phyloP scores from a whole-genome alignment of 2,329 filamentous ascomycete species.

The Fusarium tuaranense region DNA sequence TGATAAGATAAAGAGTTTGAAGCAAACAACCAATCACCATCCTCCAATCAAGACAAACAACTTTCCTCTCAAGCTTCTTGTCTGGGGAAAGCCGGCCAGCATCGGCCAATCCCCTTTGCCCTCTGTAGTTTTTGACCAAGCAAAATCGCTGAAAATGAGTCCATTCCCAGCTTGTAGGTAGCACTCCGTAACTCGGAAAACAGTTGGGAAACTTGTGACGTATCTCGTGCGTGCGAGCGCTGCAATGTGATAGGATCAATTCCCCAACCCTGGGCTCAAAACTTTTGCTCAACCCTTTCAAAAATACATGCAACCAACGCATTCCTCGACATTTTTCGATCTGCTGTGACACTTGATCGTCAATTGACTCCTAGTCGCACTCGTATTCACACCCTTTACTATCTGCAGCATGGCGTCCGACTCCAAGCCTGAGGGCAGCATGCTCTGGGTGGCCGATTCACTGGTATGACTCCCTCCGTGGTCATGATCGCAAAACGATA shows the following conservation, averaged over 20 bases:
- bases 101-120: not conserved
- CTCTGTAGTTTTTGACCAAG: not conserved
- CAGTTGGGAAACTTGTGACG: slow-evolving; percentile 5
- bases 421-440: slow-evolving; percentile 47
- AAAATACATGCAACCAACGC: not conserved
- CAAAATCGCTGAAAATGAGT: not conserved
- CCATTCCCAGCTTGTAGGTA: not conserved
- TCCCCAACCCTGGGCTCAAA: not conserved
- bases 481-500: not conserved
- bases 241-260: slow-evolving; percentile 11
- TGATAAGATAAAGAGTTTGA: slow-evolving; percentile 22
- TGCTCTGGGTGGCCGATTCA: slow-evolving; percentile 63
- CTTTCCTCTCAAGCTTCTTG: not conserved
- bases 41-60: not conserved
- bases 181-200: slow-evolving; percentile 5
- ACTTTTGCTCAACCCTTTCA: slow-evolving; percentile 13
- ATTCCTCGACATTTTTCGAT: not conserved
- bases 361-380: not conserved
- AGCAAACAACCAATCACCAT: slow-evolving; percentile 13
- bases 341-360: not conserved
- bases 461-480: slow-evolving; percentile 50
- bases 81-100: slow-evolving; percentile 17
- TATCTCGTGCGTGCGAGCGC: slow-evolving; percentile 2
- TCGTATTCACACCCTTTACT: not conserved
- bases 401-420: slow-evolving; percentile 41